These are phyloP conservation scores for Leccinum variicolor DNA, from an alignment of 768 basidiomycete species.

Conservation along the genomic window DNA sequence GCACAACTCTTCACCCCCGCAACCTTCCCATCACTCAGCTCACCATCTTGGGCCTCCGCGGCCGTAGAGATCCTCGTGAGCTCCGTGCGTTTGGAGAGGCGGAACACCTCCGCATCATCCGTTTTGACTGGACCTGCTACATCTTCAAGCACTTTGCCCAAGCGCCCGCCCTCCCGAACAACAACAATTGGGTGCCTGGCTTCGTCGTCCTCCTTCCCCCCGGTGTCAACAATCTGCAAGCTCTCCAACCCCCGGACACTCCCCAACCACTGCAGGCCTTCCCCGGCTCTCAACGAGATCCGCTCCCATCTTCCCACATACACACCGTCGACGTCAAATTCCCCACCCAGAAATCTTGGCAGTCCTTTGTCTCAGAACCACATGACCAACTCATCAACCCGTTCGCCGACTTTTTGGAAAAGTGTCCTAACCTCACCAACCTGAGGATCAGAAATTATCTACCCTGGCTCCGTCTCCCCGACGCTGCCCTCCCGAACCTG, in stretches of 20 bases:
- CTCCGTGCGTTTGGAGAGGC: conserved; percentile 36
- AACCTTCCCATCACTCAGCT: conserved; percentile 43
- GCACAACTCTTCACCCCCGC: conserved; percentile 26
- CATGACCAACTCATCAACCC: conserved; percentile 28
- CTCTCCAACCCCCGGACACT: conserved; percentile 1
- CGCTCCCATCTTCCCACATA: conserved; percentile 21
- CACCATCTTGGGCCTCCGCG: conserved; percentile 36
- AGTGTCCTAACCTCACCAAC: conserved; percentile 20
- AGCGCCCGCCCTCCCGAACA: background rate
- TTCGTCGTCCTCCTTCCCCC: conserved; percentile 8
- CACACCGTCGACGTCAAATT: conserved; percentile 31
- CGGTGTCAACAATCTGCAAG: conserved; percentile 9
- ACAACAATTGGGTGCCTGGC: conserved; percentile 15
- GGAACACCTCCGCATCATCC: conserved; percentile 36
- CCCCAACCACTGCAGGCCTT: background rate
- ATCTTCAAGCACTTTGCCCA: conserved; percentile 32
- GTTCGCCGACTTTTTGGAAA: conserved; percentile 22
- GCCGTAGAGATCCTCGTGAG: conserved; percentile 22
- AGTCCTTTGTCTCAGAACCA: conserved; percentile 25
- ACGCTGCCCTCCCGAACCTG: conserved; percentile 19
- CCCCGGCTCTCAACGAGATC: conserved; percentile 6
- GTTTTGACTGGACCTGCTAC: conserved; percentile 41
- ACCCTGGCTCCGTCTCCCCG: conserved; percentile 22
- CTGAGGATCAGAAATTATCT: conserved; percentile 27
- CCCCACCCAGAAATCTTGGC: conserved; percentile 30